Conservation (phyloP, 1,284 basidiomycete genomes). For the Tylopilus sp. region DNA sequence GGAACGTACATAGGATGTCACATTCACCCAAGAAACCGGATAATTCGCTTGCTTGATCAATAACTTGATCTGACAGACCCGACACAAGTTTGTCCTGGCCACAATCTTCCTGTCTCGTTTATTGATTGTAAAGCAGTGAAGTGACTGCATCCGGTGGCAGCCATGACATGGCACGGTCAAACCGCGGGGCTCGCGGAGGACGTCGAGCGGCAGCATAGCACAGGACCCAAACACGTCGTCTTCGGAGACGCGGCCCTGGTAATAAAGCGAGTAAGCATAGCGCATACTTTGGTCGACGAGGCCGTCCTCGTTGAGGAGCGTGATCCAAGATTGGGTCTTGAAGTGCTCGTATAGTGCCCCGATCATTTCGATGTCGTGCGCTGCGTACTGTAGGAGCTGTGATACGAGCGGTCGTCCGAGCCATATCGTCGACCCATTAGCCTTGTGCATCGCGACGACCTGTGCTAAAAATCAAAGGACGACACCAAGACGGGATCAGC, state of each 20-base stretch:
- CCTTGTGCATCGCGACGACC: slow-evolving; percentile 51
- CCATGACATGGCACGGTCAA: slow-evolving; percentile 35
- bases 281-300: slow-evolving; percentile 41
- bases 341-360: slow-evolving; percentile 50
- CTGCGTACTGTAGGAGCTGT: slow-evolving; percentile 52
- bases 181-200: slow-evolving; percentile 39
- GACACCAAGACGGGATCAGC: not conserved
- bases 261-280: slow-evolving; percentile 38
- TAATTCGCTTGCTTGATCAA: slow-evolving; percentile 35
- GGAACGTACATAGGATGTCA: slow-evolving; percentile 25
- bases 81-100: slow-evolving; percentile 38
- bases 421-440: slow-evolving; percentile 46
- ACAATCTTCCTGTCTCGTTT: slow-evolving; percentile 27
- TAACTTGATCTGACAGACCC: slow-evolving; percentile 45
- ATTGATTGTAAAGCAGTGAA: slow-evolving; percentile 35
- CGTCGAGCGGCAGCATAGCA: slow-evolving; percentile 39
- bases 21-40: slow-evolving; percentile 34
- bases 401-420: slow-evolving; percentile 47
- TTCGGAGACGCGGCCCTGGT: slow-evolving; percentile 37
- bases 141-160: slow-evolving; percentile 40
- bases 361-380: slow-evolving; percentile 54
- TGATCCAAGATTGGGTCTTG: slow-evolving; percentile 44
- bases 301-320: slow-evolving; percentile 13
- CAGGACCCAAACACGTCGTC: slow-evolving; percentile 38
- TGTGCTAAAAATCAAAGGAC: slow-evolving; percentile 37